Conservation (phyloP, 768 basidiomycete genomes). For the Cystofilobasidium bisporidii region DNA sequence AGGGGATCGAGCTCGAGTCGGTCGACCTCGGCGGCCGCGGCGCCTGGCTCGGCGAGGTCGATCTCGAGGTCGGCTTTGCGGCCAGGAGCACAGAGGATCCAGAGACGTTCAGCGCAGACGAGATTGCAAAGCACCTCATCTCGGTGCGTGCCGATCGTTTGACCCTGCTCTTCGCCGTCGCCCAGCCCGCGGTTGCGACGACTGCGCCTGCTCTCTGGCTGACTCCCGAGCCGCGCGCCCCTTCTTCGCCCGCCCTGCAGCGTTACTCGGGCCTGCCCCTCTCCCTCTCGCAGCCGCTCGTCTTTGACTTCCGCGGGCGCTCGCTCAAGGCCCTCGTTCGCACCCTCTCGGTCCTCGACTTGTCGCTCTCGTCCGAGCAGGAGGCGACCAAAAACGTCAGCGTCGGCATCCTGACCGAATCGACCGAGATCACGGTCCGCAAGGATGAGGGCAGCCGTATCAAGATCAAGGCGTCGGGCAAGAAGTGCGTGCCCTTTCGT, state of each 20-base stretch:
- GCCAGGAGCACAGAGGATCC: slow-evolving; percentile 40
- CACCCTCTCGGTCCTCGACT: slow-evolving; percentile 52
- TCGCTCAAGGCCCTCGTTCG: slow-evolving; percentile 64
- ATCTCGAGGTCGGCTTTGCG: slow-evolving; percentile 54
- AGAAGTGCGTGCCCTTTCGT: slow-evolving; percentile 65
- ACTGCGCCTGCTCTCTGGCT: too few relatives aligned
- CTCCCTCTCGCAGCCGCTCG: slow-evolving; percentile 57
- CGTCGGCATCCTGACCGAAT: slow-evolving; percentile 69
- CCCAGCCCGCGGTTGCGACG: too few relatives aligned
- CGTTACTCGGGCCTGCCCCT: slow-evolving; percentile 66
- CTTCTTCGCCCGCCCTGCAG: too few relatives aligned
- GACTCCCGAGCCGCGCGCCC: too few relatives aligned
- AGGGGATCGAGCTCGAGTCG: slow-evolving; percentile 60
- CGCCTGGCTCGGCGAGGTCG: slow-evolving; percentile 61
- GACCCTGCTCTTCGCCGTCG: too few relatives aligned
- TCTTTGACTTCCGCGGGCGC: slow-evolving; percentile 81
- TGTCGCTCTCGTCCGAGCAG: slow-evolving; percentile 44
- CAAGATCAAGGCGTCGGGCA: slow-evolving; percentile 83
- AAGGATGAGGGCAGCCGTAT: slow-evolving; percentile 72
- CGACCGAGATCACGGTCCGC: slow-evolving; percentile 82
- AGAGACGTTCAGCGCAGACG: slow-evolving; percentile 76
- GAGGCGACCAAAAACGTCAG: slow-evolving; percentile 2
- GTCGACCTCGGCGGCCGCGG: slow-evolving; percentile 47
- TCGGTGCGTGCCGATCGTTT: slow-evolving; percentile 31
- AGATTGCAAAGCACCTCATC: slow-evolving; percentile 65